Percentiles rank a stretch among this genome's conserved stretches.
Conservation (phyloP, 768 basidiomycete genomes). For the Trametes cubensis region DNA sequence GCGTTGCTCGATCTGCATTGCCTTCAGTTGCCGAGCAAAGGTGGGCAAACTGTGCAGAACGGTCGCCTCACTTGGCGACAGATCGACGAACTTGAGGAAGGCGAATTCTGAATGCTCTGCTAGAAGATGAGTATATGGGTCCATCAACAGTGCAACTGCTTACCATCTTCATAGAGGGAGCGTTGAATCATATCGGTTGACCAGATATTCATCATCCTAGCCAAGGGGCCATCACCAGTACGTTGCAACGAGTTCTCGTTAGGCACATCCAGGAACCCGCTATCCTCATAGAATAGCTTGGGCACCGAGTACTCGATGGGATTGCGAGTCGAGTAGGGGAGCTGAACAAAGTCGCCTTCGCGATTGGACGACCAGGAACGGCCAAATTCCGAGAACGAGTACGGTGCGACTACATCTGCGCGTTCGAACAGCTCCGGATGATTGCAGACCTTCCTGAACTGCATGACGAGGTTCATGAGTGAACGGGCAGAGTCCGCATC, state of each 20-base stretch:
- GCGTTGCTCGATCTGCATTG: constrained; percentile 47
- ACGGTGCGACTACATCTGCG: constrained; percentile 92
- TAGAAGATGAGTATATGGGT: neutral
- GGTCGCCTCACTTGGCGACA: constrained; percentile 67
- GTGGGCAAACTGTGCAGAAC: constrained; percentile 60
- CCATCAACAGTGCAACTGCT: constrained; percentile 29
- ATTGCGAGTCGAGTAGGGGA: constrained; percentile 86
- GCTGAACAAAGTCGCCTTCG: constrained; percentile 81
- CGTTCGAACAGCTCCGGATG: constrained; percentile 98
- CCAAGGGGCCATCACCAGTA: constrained; percentile 54
- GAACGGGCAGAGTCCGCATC: constrained; percentile 91
- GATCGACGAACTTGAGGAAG: constrained; percentile 72
- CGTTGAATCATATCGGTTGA: constrained; percentile 74
- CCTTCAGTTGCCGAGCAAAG: constrained; percentile 56
- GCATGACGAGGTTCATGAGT: constrained; percentile 99
- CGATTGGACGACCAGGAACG: constrained; percentile 80
- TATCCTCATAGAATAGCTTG: constrained; percentile 73
- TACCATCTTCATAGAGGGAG: constrained; percentile 70
- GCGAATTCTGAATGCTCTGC: constrained; percentile 64
- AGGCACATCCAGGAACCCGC: constrained; percentile 71
- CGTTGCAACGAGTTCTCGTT: constrained; percentile 50
- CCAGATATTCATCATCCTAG: constrained; percentile 89
- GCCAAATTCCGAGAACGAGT: constrained; percentile 84
- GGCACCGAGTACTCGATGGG: constrained; percentile 84
- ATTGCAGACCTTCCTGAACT: constrained; percentile 99